Base-by-base conservation (phyloP, 305 asterid genomes). In the Stenogyne calaminthoides region DNA sequence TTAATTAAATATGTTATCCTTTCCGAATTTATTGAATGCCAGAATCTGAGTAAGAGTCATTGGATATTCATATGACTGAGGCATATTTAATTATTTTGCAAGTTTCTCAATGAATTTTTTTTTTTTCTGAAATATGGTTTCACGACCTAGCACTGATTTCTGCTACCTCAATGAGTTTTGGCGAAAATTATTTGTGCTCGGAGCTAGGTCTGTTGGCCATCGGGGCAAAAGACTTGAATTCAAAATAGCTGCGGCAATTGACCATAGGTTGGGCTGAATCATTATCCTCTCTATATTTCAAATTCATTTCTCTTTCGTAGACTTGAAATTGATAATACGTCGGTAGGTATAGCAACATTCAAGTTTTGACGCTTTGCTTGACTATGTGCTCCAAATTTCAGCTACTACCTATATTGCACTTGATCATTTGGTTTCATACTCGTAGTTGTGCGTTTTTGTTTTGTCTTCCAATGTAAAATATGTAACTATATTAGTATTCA, bases 231-330 rank as follows among this genome's bases (percentile, higher is more conserved):
- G n/a, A n/a, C n/a, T n/a, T n/a, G n/a, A n/a, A n/a, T n/a, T n/a
- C n/a, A n/a, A n/a, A n/a, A n/a, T n/a, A n/a, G n/a, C n/a, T n/a
- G n/a, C n/a, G n/a, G n/a, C n/a, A n/a, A n/a, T n/a, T n/a, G n/a
- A n/a, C 12, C 81, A 88, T 70, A 93, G 98, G 98, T 93, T 76
- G 71, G 49, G 74, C 72, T 76, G 71, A 72, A 42, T 72, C 12
- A 10, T 55, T 16, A 34, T 39, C 14, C 37, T 16, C n/a, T n/a
- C 37, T 70, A 27, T 6, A 19, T 65, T 52, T 72, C 46, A 25
- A 56, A 62, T 73, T 71, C 64, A n/a, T 60, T 25, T 55, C n/a
- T 71, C 61, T 47, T 67, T 71, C 40, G 10, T n/a, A 7, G 44
- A 49, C 60, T 42, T 51, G 39, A 25, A 25, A 25, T 3, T 25